Evolutionary conservation across 129 eudicot species (phyloP), one percentile per base, ranked within the genome.

Genomic region (Escallonia rubra): DNA sequence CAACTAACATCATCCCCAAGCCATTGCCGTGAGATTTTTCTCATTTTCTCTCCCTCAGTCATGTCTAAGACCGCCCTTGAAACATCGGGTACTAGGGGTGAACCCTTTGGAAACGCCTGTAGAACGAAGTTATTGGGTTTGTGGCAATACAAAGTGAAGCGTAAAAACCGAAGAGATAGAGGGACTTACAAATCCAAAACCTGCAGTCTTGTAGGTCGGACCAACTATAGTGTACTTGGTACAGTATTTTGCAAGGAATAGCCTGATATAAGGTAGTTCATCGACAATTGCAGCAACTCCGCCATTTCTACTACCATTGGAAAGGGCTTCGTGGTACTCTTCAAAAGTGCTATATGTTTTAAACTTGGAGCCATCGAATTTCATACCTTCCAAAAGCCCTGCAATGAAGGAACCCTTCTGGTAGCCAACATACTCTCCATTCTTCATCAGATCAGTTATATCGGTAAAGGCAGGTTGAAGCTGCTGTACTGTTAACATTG

Each of bases 21-120:
- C 85, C 83, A 75, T 59, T 70, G 69, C 8, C 54, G 38, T 15
- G 72, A 64, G 5, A 79, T 79, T 10, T 51, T 73, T 9, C 34
- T 41, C 78, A 78, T 75, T 46, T 57, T 41, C 6, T 49, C 64
- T 49, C 72, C 75, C 72, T 85, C 86, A 2, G 79, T 75, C 62
- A 85, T 72, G 1, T 71, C 48, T 57, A 85, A 78, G 55, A 85
- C 51, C 39, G 81, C 86, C 61, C 71, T 77, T 41, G 86, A 81
- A 55, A 85, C 70, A 34, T 74, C 80, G 7, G 76, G 68, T 40
- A 81, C 81, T 12, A 85, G 63, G 8, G 90, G 90, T 48, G 86
- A 85, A 47, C 86, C 90, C 66, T 59, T 74, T 54, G 90, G 86
- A 66, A 85, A 72, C 70, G 79, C 85, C 89, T 76, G 85, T 9